Evolutionary conservation across 1,139 yeast genomes (phyloP), one percentile per base, ranked within the genome.

Genomic region (Lodderomyces metapsilosis): DNA sequence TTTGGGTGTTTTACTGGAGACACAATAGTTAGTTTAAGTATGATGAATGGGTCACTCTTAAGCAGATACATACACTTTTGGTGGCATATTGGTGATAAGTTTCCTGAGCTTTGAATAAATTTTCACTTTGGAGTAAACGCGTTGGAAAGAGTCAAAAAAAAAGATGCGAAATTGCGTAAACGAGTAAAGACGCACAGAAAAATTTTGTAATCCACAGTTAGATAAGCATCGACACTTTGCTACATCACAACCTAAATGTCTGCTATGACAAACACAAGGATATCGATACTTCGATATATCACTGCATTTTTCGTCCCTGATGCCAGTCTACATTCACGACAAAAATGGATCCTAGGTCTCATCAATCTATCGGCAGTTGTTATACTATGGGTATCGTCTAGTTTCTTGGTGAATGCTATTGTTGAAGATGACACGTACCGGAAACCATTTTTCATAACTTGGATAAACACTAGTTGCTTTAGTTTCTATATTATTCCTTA

Each of bases 381-480:
- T 16, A 58, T 86, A 1, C 76, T 88, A 30, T 91, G 98, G 98
- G 96, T 89, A 22, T 68, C 84, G 39, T 87, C 95, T 2, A 86
- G 95, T 11, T 89, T 88, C 53, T 58, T 89, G 35, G 83, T 89
- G 22, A 87, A 84, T 59, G 82, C 80, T 41, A 66, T 85, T 40
- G 84, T 86, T 48, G 91, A 83, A 51, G 74, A 78, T 39, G 78
- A 76, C 46, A 68, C 74, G 23, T 92, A 89, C 60, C 66, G 89
- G 39, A 92, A 92, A 62, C 98, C 98, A n/a, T 91, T 88, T 57
- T 78, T 91, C 50, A 86, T 92, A 52, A 92, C 98, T 1, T 92
- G 91, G 66, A 62, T 91, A 49, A 92, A 91, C 64, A 91, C 98
- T 0, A 83, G 91, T 5, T 79, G 94, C 18, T 92, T 92, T 58